Evolutionary conservation across 192 early-diverging fungal genomes (phyloP).

Genomic region (Jimgerdemannia flammicorona): DNA sequence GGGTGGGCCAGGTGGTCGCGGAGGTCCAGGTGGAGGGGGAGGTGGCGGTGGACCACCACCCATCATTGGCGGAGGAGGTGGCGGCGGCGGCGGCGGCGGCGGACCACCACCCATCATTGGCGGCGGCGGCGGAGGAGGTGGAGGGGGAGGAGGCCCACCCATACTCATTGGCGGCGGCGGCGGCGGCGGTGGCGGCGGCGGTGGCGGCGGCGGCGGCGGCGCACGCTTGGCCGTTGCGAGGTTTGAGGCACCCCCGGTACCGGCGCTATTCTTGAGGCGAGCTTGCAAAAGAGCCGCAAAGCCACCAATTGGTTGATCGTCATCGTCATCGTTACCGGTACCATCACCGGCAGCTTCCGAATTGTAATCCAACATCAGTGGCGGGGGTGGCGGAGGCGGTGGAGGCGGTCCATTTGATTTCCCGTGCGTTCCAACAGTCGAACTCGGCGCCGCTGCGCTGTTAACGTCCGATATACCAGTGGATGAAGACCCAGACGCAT

Average conservation of each 20-base stretch:
- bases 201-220: slow-evolving; percentile 16
- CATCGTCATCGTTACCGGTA: slow-evolving; percentile 1
- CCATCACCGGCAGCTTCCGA: no score
- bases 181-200: slow-evolving; percentile 9
- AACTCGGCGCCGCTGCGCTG: no score
- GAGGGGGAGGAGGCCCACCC: slow-evolving; percentile 28
- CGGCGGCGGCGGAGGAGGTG: slow-evolving; percentile 10
- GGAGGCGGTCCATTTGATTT: slow-evolving; percentile 10
- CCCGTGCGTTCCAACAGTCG: neutral
- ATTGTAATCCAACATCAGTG: slow-evolving; percentile 7
- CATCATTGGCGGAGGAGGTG: slow-evolving; percentile 31
- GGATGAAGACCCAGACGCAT: neutral
- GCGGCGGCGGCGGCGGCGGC: slow-evolving; percentile 6
- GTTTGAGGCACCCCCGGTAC: neutral
- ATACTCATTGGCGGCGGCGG: slow-evolving; percentile 4
- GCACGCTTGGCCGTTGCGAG: neutral
- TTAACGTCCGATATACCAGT: neutral
- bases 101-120: slow-evolving; percentile 4
- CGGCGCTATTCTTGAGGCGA: slow-evolving; percentile 4
- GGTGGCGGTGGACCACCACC: slow-evolving; percentile 20
- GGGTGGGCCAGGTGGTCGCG: slow-evolving; percentile 25
- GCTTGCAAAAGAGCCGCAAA: slow-evolving; percentile 28
- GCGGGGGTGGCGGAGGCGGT: slow-evolving; percentile 13
- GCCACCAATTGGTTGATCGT: slow-evolving; percentile 29
- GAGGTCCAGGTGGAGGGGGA: slow-evolving; percentile 29